A percentile compares a stretch with the other conserved stretches of the same genome.
phyloP scores from a whole-genome alignment of 805 yeast species.

The Yamadazyma paraphyllophila region DNA sequence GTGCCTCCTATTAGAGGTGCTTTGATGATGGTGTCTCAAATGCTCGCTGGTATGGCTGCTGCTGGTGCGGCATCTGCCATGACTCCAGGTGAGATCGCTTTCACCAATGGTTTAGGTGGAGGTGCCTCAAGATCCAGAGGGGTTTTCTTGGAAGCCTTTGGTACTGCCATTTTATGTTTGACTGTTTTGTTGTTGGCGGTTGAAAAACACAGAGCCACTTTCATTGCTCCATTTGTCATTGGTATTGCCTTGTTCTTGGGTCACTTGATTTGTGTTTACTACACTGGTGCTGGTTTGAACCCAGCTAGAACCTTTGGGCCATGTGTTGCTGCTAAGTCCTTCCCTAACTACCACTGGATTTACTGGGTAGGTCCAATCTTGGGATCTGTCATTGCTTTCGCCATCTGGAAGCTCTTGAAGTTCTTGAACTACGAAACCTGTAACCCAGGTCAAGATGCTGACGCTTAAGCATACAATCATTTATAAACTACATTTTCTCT shows the following conservation, averaged over 20 bases:
- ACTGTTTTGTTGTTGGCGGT: slow-evolving; percentile 83
- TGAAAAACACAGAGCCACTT: slow-evolving; percentile 73
- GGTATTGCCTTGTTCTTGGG: slow-evolving; percentile 81
- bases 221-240: slow-evolving; percentile 77
- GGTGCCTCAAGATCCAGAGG: slow-evolving; percentile 74
- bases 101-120: slow-evolving; percentile 69
- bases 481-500: too few relatives aligned
- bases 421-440: slow-evolving; percentile 57
- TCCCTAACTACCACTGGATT: slow-evolving; percentile 87
- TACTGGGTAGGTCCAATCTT: slow-evolving; percentile 88
- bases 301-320: slow-evolving; percentile 92
- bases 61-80: slow-evolving; percentile 85
- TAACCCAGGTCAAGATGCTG: slow-evolving; percentile 70
- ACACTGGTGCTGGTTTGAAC: slow-evolving; percentile 89
- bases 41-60: slow-evolving; percentile 87
- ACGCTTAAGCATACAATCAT: slow-evolving; percentile 23
- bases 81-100: slow-evolving; percentile 77
- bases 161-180: slow-evolving; percentile 67
- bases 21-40: slow-evolving; percentile 63
- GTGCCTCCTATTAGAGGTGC: slow-evolving; percentile 69
- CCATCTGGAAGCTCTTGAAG: slow-evolving; percentile 66
- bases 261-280: slow-evolving; percentile 76
- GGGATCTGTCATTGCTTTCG: slow-evolving; percentile 66
- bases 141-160: slow-evolving; percentile 77
- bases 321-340: slow-evolving; percentile 63